A percentile compares a stretch with the other conserved stretches of the same genome.
phyloP scores from a whole-genome alignment of 441 rosid species.

The Populus hybrid region DNA sequence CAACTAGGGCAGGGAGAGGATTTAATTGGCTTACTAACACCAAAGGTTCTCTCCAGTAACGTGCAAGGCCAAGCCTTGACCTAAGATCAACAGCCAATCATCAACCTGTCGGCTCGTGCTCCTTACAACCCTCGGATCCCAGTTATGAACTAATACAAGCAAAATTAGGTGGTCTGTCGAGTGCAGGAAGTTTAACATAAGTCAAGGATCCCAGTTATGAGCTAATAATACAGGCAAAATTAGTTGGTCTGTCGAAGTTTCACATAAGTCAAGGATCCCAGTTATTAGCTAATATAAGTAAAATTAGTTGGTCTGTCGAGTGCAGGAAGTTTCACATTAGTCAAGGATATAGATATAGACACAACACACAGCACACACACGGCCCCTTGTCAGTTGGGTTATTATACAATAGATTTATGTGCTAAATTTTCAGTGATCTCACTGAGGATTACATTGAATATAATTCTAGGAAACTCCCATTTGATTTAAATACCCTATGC shows the following conservation, averaged over 20 bases:
- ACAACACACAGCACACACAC: neutral
- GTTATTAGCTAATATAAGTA: neutral
- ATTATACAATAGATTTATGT: neutral
- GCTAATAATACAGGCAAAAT: neutral
- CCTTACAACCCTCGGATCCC: slow-evolving; percentile 16
- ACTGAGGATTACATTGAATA: neutral
- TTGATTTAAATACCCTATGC: neutral
- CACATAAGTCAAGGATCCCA: neutral
- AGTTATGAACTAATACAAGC: slow-evolving; percentile 8
- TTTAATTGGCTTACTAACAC: too few relatives aligned
- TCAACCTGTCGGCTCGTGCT: slow-evolving; percentile 17
- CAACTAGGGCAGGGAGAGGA: neutral
- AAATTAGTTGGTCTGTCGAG: slow-evolving; percentile 18
- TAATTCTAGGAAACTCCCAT: neutral
- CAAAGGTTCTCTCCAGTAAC: neutral
- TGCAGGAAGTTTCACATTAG: slow-evolving; percentile 9
- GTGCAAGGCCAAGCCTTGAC: neutral
- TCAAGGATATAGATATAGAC: too few relatives aligned
- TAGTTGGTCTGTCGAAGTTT: slow-evolving; percentile 22
- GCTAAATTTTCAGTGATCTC: slow-evolving; percentile 5
- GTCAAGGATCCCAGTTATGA: neutral
- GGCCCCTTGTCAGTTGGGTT: neutral
- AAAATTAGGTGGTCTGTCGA: slow-evolving; percentile 7
- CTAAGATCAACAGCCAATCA: slow-evolving; percentile 11
- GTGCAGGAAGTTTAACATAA: slow-evolving; percentile 5